Evolutionary conservation across 1,284 basidiomycete species (phyloP).

Genomic region (Serendipita sp.): DNA sequence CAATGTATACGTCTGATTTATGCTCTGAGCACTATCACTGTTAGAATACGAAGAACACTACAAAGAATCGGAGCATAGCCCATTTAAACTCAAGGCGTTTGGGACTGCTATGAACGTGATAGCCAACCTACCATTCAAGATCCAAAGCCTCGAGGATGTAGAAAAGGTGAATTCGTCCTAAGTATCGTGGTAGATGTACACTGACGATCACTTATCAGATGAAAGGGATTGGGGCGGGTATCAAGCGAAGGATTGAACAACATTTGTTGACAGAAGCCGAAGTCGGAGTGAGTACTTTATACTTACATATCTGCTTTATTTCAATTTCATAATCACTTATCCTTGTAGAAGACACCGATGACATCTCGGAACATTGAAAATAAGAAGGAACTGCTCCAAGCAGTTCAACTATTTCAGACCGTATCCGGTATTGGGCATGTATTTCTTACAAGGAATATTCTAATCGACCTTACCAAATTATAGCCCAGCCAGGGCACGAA

Average conservation of each 20-base stretch:
- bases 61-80: background rate
- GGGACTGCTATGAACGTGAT: background rate
- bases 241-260: constrained; percentile 28
- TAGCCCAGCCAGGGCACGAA: constrained; percentile 28
- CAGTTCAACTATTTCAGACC: constrained; percentile 16
- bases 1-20: background rate
- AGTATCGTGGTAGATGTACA: background rate
- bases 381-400: constrained; percentile 7
- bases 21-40: background rate
- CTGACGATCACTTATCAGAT: constrained; percentile 14
- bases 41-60: background rate
- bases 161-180: background rate
- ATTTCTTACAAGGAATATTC: background rate
- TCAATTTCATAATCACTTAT: background rate
- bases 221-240: constrained; percentile 29
- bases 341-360: constrained; percentile 4
- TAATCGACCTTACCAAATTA: background rate
- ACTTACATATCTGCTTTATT: background rate
- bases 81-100: background rate
- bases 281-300: constrained; percentile 19
- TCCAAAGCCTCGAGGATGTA: background rate
- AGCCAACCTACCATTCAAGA: background rate
- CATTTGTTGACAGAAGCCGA: constrained; percentile 19
- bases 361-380: constrained; percentile 2
- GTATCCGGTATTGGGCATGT: constrained; percentile 24